phyloP scores from a whole-genome alignment of 352 stramenopile genomes.

The Phytopythium vexans region DNA sequence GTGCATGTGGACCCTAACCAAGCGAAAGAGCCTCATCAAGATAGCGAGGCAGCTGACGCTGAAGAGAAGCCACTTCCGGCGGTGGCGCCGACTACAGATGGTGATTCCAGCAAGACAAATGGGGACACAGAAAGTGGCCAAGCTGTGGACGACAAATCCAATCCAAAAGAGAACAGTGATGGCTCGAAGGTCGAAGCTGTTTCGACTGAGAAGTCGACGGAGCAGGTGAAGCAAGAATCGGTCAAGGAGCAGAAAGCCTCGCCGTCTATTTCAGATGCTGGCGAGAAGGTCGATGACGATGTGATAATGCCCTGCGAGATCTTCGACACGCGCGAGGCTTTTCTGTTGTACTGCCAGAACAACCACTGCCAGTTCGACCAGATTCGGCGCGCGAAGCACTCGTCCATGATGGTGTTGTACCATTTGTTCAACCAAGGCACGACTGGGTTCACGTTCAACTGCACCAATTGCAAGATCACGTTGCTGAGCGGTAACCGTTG shows the following conservation, averaged over 20 bases:
- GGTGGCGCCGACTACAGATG: no score
- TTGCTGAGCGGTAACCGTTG: constrained; percentile 94
- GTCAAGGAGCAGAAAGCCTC: neutral
- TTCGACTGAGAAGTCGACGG: constrained; percentile 21
- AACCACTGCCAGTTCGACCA: constrained; percentile 85
- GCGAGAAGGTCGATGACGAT: constrained; percentile 61
- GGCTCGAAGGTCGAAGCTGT: constrained; percentile 17
- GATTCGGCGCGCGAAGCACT: constrained; percentile 79
- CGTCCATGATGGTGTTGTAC: constrained; percentile 85
- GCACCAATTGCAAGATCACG: constrained; percentile 92
- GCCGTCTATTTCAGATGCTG: constrained; percentile 8
- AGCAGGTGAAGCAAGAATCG: constrained; percentile 3
- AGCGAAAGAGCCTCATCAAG: constrained; percentile 14
- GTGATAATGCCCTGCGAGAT: constrained; percentile 98
- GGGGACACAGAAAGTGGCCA: neutral
- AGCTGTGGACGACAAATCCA: neutral
- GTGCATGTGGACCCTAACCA: constrained; percentile 51
- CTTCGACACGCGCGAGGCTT: constrained; percentile 91
- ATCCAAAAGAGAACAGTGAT: neutral
- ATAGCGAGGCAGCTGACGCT: constrained; percentile 12
- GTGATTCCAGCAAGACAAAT: no score
- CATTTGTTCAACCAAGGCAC: constrained; percentile 93
- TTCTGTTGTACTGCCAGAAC: constrained; percentile 88
- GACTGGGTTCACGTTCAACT: constrained; percentile 97
- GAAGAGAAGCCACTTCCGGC: constrained; percentile 7